A percentile compares a stretch with the other conserved stretches of the same genome.
phyloP scores from a whole-genome alignment of 2,329 filamentous ascomycete species.

The Stemphylium beticola region DNA sequence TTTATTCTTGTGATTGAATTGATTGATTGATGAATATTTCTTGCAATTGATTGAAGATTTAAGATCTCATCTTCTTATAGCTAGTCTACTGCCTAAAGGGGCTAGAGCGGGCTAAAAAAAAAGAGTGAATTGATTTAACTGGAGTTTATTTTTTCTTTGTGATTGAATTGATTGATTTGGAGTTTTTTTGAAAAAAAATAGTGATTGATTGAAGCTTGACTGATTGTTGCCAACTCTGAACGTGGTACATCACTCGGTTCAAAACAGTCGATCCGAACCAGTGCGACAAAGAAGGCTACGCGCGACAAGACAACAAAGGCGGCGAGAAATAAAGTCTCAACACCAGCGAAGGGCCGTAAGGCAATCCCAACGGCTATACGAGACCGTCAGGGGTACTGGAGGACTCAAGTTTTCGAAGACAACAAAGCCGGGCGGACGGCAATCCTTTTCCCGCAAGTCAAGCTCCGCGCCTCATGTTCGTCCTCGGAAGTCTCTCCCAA shows the following conservation, averaged over 20 bases:
- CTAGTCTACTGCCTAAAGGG: too few relatives aligned
- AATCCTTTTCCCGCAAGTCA: neutral
- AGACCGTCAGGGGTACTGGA: neutral
- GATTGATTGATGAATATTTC: too few relatives aligned
- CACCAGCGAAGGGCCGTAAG: neutral
- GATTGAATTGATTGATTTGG: too few relatives aligned
- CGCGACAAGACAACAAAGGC: neutral
- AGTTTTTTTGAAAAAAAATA: too few relatives aligned
- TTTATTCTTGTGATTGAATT: too few relatives aligned
- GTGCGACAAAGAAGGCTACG: neutral
- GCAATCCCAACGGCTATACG: neutral
- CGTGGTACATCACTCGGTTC: neutral
- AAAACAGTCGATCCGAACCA: neutral
- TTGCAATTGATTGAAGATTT: too few relatives aligned
- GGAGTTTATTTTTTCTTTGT: too few relatives aligned
- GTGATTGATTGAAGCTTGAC: too few relatives aligned
- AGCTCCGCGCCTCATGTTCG: neutral
- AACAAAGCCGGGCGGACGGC: neutral
- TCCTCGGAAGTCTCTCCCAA: neutral
- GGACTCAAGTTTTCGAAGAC: neutral
- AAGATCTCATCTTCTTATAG: too few relatives aligned
- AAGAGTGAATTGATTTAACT: too few relatives aligned
- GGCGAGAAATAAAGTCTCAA: neutral
- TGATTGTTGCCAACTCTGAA: too few relatives aligned
- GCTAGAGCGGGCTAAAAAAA: too few relatives aligned